Evolutionary conservation across 2,329 filamentous ascomycete genomes (phyloP), one percentile per base, ranked within the genome.

Genomic region (Trichoderma sp.): DNA sequence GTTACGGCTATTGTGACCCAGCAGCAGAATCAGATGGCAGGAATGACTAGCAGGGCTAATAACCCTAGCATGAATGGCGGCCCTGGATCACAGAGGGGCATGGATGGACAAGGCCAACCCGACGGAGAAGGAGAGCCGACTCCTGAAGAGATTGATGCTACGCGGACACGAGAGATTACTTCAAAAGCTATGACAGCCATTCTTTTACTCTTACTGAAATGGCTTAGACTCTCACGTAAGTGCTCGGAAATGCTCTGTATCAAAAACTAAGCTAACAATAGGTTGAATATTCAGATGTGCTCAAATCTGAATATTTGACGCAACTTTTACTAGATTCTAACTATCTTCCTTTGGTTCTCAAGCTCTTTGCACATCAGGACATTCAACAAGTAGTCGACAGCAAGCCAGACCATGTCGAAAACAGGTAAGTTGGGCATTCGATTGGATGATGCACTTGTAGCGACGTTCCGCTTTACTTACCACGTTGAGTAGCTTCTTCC

Each of bases 271-370:
- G 7, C 13, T 56, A 34, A 49, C 58, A 24, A 39, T 18, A 10
- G 39, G 16, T n/a, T n/a, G 39, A 49, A 24, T 13, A 24, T 26
- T 16, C 71, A 96, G 93, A 99, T 77, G 87, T 98, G 32, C 83
- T 99, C 72, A 97, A 97, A 77, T 97, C 96, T 73, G 96, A 99
- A 80, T 98, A 97, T 76, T 83, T 99, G 76, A 95, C 94, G 0
- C 96, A 99, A 76, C 86, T 99, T 3, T 83, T 99, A 13, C 86
- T 99, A 32, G 96, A 99, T 79, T 96, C 93, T 4, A 98, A 97
- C 78, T 99, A 97, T 78, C 85, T 99, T 7, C 95, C 95, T 0
- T 83, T 99, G 34, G 91, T 97, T 28, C 83, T 99, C 37, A 98
- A 98, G 81, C 88, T 97, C 59, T 94, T 97, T 78, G 94, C 95